Evolutionary conservation across 179 eudicot species (phyloP), one percentile per base, ranked within the genome.

Genomic region (Vitellaria paradoxa): DNA sequence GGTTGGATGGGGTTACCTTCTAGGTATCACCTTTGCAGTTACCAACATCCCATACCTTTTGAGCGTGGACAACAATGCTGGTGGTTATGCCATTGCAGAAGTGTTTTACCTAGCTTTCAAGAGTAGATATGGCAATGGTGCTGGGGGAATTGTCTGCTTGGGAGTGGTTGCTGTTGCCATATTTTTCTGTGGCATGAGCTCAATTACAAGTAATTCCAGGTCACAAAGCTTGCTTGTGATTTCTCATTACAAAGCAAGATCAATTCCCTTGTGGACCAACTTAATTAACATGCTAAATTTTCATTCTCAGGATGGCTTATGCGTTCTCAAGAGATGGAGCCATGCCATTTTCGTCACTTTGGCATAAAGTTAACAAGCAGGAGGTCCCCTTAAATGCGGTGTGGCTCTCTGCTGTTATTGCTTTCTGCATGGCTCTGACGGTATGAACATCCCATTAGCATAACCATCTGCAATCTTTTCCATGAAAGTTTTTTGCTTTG

Each of bases 301-400:
- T 56, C 40, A 0, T 46, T 75, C 26, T 5, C 85, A 89, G 99
- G 89, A 90, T 96, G 99, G 97, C 87, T 59, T 96, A 91, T 84
- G 99, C 99, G 49, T 96, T 96, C 88, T 96, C 99, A 42, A 88
- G 99, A 86, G 99, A 96, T 79, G 99, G 99, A 50, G 99, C 99
- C 24, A 91, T 96, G 98, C 99, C 98, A 56, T 87, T 90, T 57
- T 91, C 99, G 50, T 63, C 92, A 9, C 26, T 88, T 45, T 96
- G 99, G 99, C 98, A 93, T 84, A 89, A 91, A 81, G 99, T 96
- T 52, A 96, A 93, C 80, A 80, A 80, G 68, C 96, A 96, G n/a
- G 99, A 96, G 70, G 90, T 96, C 80, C 99, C 99, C 69, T 68
- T 93, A 65, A 84, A 96, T 84, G 98, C 99, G 10, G 99, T 96